Base-by-base conservation (phyloP, 129 eudicot genomes). In the Kitagawia praeruptora region DNA sequence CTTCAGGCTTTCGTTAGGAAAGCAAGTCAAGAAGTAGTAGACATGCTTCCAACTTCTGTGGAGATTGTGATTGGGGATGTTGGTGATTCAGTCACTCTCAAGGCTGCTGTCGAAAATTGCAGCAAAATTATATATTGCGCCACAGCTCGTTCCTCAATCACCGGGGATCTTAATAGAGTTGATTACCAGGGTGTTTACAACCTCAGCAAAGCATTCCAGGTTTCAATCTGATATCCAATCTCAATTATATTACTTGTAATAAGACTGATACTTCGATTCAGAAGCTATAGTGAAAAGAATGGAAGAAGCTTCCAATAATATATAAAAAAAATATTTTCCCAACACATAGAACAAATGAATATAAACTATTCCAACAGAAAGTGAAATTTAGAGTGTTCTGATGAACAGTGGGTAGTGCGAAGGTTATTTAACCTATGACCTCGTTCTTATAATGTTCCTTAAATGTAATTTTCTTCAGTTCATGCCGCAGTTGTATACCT, bases 181-280 rank as follows among this genome's bases (percentile, higher is more conserved):
- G 99, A 95, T 83, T 74, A 90, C 78, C 92, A 87, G 78, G 99
- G 99, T 39, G 97, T 95, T 83, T 95, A 87, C 87, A 95, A 95
- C 85, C 85, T 92, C 86, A 86, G 92, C 79, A 95, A 95, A 89
- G 96, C 99, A 38, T 90, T 95, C 76, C 99, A 95, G 98, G 98
- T 93, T 48, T 73, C 66, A 45, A 31, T 64, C 16, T 54, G 41
- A 61, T 42, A 53, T 44, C 9, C 11, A 16, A 19, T 19, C n/a
- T 31, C 18, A 28, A 28, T 39, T 25, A 61, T 58, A 25, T 27
- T 38, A 46, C 41, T 64, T 42, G 49, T 15, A 73, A 12, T 15
- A 47, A 53, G 58, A 46, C 61, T 61, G 9, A 56, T 13, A 49
- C 74, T 70, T 37, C 4, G 27, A 10, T 31, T 31, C 10, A 70